Evolutionary conservation across 192 early-diverging fungal genomes (phyloP), one percentile per base, ranked within the genome.

Genomic region (Diversispora eburnea): DNA sequence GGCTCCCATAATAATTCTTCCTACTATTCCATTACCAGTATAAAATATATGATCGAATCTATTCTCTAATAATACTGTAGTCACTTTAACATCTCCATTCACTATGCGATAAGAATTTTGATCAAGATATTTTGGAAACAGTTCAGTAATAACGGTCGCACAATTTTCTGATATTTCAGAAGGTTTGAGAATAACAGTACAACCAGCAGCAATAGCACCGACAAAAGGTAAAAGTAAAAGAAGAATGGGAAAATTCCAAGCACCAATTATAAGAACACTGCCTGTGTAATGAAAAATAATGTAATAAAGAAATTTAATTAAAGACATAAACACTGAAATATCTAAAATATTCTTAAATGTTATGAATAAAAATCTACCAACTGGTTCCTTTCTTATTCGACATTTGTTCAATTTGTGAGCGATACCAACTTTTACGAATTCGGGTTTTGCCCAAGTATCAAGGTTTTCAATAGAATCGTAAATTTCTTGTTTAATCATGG

Each of bases 1-100:
- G 22, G 95, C 95, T 15, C 59, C 51, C 84, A 93, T 92, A 33
- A 97, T 85, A 41, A 95, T 86, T 73, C 88, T 91, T 49, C 90
- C 97, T 43, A 99, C 91, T 15, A 66, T 51, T 9, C 87, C 87
- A 75, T 85, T 91, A 66, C 97, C 97, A 0, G 97, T 99, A 81
- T 94, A 99, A 70, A 93, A 93, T 75, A 94, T 95, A 78, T 94
- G 90, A 80, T 99, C 94, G 70, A 94, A 97, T 59, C 84, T 85
- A 43, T 91, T 78, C 48, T 84, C 78, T n/a, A 97, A 86, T 67
- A 99, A 79, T 22, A 51, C 67, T 0, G 92, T 91, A 2, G 94
- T 90, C 79, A 96, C 90, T 5, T 73, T 69, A 4, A 88, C 87
- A 45, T 77, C 93, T 49, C 95, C 96, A 69, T 90, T 88, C 57